phyloP scores from a whole-genome alignment of 2,329 filamentous ascomycete species.

The Alternaria sp. region DNA sequence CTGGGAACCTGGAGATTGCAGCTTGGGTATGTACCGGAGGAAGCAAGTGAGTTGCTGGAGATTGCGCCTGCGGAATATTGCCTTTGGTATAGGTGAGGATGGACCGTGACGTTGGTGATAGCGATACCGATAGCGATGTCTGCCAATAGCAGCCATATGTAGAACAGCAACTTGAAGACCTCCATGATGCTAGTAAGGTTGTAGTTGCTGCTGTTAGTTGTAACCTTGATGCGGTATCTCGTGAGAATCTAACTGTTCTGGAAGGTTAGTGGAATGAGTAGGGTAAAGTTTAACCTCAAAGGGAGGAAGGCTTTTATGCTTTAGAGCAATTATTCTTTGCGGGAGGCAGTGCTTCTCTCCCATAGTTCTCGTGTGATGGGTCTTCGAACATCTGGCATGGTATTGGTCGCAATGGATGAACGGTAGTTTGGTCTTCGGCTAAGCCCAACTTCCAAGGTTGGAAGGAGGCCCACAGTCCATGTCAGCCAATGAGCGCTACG shows the following conservation, averaged over 20 bases:
- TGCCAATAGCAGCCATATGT: background rate
- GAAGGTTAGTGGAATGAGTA: background rate
- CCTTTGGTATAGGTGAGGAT: background rate
- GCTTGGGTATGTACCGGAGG: background rate
- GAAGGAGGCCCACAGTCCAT: background rate
- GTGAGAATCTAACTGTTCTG: too few relatives aligned
- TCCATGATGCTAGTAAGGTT: background rate
- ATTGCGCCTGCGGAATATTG: background rate
- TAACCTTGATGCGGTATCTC: too few relatives aligned
- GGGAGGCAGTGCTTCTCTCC: background rate
- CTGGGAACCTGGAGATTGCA: background rate
- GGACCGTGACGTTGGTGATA: rapidly evolving
- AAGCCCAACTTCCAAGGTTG: background rate
- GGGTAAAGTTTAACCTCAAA: rapidly evolving
- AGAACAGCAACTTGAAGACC: rapidly evolving
- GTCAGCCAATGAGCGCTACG: too few relatives aligned
- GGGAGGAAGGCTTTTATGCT: background rate
- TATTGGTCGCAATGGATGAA: background rate
- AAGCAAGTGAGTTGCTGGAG: background rate
- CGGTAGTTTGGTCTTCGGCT: background rate
- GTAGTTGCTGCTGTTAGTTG: background rate
- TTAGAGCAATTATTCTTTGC: rapidly evolving
- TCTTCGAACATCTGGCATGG: background rate
- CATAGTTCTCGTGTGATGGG: background rate
- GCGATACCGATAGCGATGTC: rapidly evolving